Evolutionary conservation across 352 stramenopile species (phyloP).

Genomic region (Phytopythium helicoides): DNA sequence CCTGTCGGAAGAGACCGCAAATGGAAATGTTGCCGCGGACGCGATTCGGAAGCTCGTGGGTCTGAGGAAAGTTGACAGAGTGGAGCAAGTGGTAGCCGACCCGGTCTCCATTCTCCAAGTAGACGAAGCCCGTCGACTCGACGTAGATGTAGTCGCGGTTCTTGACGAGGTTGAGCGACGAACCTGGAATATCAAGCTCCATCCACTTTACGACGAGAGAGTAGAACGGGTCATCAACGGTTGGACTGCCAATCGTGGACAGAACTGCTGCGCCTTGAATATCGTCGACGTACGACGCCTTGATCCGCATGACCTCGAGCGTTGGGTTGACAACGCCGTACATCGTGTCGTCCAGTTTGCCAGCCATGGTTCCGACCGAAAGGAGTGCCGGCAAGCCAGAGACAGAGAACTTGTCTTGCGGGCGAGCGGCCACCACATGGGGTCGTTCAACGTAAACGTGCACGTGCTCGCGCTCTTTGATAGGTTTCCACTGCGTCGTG

Average conservation of each 20-base stretch:
- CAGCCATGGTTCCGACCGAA: constrained; percentile 23
- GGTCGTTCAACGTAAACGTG: constrained; percentile 19
- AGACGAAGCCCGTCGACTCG: constrained; percentile 25
- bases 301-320: constrained; percentile 32
- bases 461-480: constrained; percentile 20
- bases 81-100: constrained; percentile 39
- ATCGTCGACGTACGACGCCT: constrained; percentile 29
- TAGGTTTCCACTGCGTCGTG: constrained; percentile 18
- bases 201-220: constrained; percentile 34
- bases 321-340: constrained; percentile 31
- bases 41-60: constrained; percentile 8
- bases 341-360: constrained; percentile 37
- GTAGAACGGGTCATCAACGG: constrained; percentile 22
- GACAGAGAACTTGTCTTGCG: not conserved
- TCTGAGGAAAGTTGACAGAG: constrained; percentile 29
- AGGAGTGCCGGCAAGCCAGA: constrained; percentile 14
- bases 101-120: constrained; percentile 20
- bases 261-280: constrained; percentile 23
- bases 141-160: constrained; percentile 36
- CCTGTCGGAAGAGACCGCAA: constrained; percentile 22
- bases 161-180: constrained; percentile 11
- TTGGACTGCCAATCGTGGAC: constrained; percentile 20
- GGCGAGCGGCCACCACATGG: not conserved
- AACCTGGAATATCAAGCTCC: constrained; percentile 18
- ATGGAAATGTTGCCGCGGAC: constrained; percentile 19